These are phyloP conservation scores for Leccinum boreale DNA, from an alignment of 768 basidiomycete species.

Conservation along the genomic window DNA sequence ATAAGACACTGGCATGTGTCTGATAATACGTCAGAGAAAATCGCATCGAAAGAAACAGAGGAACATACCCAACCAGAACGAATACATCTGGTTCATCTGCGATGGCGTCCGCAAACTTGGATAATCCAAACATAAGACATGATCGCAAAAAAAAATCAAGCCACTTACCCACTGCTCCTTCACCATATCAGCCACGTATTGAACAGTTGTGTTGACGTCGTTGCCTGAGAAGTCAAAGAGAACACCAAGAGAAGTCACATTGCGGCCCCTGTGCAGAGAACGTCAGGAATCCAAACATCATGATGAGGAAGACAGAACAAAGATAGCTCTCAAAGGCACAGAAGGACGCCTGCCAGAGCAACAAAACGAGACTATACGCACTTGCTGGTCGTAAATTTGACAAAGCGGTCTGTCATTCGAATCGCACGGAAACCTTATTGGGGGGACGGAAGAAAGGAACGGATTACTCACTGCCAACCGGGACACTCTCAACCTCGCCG, in stretches of 20 bases:
- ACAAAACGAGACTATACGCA: slow-evolving; percentile 31
- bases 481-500: slow-evolving; percentile 36
- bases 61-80: slow-evolving; percentile 57
- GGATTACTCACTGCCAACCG: slow-evolving; percentile 40
- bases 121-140: background rate
- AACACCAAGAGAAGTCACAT: slow-evolving; percentile 77
- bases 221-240: slow-evolving; percentile 76
- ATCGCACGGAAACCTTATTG: slow-evolving; percentile 33
- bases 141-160: background rate
- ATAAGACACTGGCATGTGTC: slow-evolving; percentile 78
- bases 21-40: slow-evolving; percentile 24
- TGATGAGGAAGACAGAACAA: background rate
- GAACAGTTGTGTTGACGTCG: slow-evolving; percentile 69
- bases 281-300: background rate
- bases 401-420: slow-evolving; percentile 45
- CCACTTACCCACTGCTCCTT: slow-evolving; percentile 68
- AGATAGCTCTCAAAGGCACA: background rate
- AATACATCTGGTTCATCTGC: slow-evolving; percentile 81
- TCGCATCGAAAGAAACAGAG: background rate
- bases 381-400: slow-evolving; percentile 74
- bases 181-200: slow-evolving; percentile 69
- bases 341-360: background rate
- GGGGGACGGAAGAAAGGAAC: slow-evolving; percentile 4
- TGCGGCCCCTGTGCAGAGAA: slow-evolving; percentile 47
- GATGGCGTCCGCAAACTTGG: slow-evolving; percentile 74